Evolutionary conservation across 768 basidiomycete species (phyloP), one percentile per base, ranked within the genome.

Genomic region (Lentinula raphanica): DNA sequence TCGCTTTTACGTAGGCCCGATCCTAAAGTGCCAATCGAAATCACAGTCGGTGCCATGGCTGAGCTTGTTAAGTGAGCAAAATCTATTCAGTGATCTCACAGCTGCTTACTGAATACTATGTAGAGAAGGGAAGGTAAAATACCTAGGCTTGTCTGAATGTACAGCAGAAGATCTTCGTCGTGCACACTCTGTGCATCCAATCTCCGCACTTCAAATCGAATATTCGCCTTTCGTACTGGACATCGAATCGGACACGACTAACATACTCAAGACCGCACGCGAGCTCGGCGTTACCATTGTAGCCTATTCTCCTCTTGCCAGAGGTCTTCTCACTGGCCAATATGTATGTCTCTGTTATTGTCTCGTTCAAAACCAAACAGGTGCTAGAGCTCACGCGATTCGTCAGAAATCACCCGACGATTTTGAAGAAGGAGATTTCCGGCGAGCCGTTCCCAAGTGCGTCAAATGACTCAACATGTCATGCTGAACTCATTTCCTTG

Each of bases 111-210:
- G 15, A 29, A 19, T 23, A 44, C 32, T n/a, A 29, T 60, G 32
- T 62, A 69, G 76, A 66, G 53, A 72, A 61, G 70, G 76, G 8
- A 76, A 78, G 60, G 72, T 81, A 51, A 77, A 75, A 55, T 77
- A 81, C 62, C 69, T 84, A 27, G 81, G 83, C 2, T 67, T 84
- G 17, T 83, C 79, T 5, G 82, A 84, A 59, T 72, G 71, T 56
- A 76, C 73, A 6, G 73, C 74, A 2, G 60, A 62, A 2, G 76
- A 77, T 8, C 66, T 83, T 28, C 76, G 79, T 36, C 76, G 83
- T 8, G 82, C 81, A 2, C 70, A 75, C 58, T 74, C 75, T 3
- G 73, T 79, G 5, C 75, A 78, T 54, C 76, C 76, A 6, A 74
- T 79, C 58, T 60, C 77, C 11, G 77, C 77, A 1, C 58, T 78